These are phyloP conservation scores for Phytophthora macrochlamydospora DNA, from an alignment of 352 stramenopile species.

Conservation along the genomic window DNA sequence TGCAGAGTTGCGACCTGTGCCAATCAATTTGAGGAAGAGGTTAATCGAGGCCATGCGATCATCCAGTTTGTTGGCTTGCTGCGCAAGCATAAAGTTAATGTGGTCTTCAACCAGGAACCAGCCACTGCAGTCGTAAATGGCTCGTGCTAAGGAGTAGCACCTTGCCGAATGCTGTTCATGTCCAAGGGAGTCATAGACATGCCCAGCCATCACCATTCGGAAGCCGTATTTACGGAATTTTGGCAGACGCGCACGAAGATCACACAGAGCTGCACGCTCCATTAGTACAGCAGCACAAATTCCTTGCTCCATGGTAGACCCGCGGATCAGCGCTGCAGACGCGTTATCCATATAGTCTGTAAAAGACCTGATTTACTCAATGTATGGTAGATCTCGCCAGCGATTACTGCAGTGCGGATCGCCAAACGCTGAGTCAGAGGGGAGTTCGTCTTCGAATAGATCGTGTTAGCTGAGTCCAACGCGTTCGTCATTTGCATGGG, in stretches of 20 bases:
- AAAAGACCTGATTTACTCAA: conserved; percentile 76
- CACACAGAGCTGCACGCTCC: conserved; percentile 79
- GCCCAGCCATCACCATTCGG: conserved; percentile 89
- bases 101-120: conserved; percentile 91
- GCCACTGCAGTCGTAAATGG: conserved; percentile 80
- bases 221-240: conserved; percentile 91
- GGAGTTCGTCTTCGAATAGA: conserved; percentile 67
- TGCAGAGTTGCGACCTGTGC: conserved; percentile 78
- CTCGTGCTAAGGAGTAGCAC: conserved; percentile 78
- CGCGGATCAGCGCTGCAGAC: conserved; percentile 79
- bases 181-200: conserved; percentile 79
- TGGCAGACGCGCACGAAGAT: conserved; percentile 65
- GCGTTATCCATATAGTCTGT: conserved; percentile 90
- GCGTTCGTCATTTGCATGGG: conserved; percentile 87
- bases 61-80: conserved; percentile 78
- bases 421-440: conserved; percentile 56
- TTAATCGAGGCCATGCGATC: conserved; percentile 86
- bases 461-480: conserved; percentile 64
- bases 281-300: conserved; percentile 86
- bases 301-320: conserved; percentile 84
- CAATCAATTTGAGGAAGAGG: conserved; percentile 86
- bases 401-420: conserved; percentile 69
- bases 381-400: conserved; percentile 81
- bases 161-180: conserved; percentile 79
- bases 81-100: conserved; percentile 87